Evolutionary conservation across 2,329 filamentous ascomycete species (phyloP), one percentile per base, ranked within the genome.

Genomic region (Verticillium longisporum): DNA sequence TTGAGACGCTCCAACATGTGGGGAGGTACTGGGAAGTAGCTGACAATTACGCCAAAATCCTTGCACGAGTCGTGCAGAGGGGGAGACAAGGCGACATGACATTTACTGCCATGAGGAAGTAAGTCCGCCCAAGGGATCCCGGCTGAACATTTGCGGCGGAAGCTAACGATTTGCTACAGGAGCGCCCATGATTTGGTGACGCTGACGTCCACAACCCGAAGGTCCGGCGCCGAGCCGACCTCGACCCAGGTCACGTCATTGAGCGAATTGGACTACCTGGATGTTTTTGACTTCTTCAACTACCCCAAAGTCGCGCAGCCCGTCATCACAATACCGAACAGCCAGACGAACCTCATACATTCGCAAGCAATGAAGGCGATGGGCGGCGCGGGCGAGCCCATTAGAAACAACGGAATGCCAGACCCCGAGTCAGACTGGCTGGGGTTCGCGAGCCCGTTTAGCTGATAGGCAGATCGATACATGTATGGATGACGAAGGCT

Each of bases 281-380:
- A 79, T 32, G 70, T 79, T 3, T 79, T 79, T 55, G 77, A 78
- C 64, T 79, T 79, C 61, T 79, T 79, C 67, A 77, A 78, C 31
- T 76, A 74, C 53, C 77, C 77, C 13, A 74, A 74, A 18, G 61
- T 74, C 1, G 60, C 68, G 1, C 67, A 70, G 34, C 61, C 67
- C 14, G 63, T 57, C 4, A 14, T 59, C 33, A 61, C 61, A 33
- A 66, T 67, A 1, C 70, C 73, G 34, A 65, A 66, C 11, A 68
- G 63, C n/a, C 60, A 67, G 6, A 45, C 32, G 31, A 34, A 34
- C 14, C 54, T 55, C 54, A n/a, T 32, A 33, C 54, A 34, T 11
- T 18, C 26, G 26, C 54, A 32, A 31, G 26, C 54, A 6, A 58
- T 67, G 55, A 68, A 69, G 32, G 58, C 66, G 4, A 68, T 64